phyloP scores from a whole-genome alignment of 768 basidiomycete species.

The Termitomyces sp. region DNA sequence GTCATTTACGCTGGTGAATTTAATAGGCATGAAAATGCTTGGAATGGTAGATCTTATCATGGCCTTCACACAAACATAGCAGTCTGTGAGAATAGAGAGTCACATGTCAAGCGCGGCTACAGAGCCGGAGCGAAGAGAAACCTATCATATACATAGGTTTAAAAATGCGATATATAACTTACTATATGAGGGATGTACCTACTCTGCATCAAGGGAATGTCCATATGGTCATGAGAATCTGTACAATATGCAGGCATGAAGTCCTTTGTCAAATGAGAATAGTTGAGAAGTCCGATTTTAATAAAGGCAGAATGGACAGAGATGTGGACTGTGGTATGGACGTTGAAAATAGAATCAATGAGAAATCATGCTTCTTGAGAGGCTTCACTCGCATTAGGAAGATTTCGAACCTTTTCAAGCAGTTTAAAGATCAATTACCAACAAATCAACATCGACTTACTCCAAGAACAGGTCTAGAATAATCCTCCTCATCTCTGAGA shows the following conservation, averaged over 20 bases:
- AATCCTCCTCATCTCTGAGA: conserved; percentile 49
- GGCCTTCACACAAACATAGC: not conserved
- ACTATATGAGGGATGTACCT: conserved; percentile 5
- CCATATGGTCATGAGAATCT: conserved; percentile 7
- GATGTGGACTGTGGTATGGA: not conserved
- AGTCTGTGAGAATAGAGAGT: not conserved
- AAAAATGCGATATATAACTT: conserved; percentile 7
- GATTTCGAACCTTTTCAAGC: conserved; percentile 44
- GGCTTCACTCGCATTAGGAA: conserved; percentile 32
- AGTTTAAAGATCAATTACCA: not conserved
- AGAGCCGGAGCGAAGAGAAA: not conserved
- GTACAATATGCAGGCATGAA: conserved; percentile 6
- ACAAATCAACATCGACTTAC: conserved; percentile 25
- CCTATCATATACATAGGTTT: conserved; percentile 6
- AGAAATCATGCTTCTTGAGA: conserved; percentile 19
- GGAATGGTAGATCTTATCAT: not conserved
- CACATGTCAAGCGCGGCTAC: not conserved
- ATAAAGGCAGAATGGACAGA: not conserved
- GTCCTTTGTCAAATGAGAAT: conserved; percentile 2
- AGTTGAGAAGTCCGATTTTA: conserved; percentile 7
- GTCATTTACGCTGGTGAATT: conserved; percentile 27
- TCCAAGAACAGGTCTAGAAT: conserved; percentile 49
- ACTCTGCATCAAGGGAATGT: conserved; percentile 3
- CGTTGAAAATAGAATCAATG: not conserved
- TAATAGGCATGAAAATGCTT: not conserved